Conservation (phyloP, 805 yeast genomes). For the Cyberlindnera subsufficiens region DNA sequence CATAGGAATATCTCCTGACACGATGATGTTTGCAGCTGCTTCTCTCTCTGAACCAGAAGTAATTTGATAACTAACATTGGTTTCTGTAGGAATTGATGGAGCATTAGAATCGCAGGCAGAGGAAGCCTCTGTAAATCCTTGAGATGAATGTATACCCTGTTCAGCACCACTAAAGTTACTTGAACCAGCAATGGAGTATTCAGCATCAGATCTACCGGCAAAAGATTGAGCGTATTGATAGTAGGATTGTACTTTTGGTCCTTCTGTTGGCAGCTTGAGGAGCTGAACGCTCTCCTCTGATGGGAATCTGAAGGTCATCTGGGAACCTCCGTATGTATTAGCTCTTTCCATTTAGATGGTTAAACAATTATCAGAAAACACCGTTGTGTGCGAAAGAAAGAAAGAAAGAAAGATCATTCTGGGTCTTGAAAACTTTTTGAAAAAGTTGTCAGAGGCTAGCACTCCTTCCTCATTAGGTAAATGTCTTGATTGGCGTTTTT, state of each 20-base stretch:
- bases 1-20: background rate
- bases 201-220: background rate
- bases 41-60: slow-evolving; percentile 4
- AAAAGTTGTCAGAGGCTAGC: no score
- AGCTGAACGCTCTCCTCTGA: slow-evolving; percentile 20
- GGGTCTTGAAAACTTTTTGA: no score
- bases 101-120: background rate
- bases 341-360: slow-evolving; percentile 22
- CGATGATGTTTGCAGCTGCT: no score
- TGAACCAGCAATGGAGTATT: background rate
- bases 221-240: slow-evolving; percentile 8
- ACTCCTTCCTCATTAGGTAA: no score
- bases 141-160: no score
- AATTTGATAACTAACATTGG: slow-evolving; percentile 25
- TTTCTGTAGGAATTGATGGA: slow-evolving; percentile 15
- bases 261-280: slow-evolving; percentile 3
- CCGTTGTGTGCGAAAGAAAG: no score
- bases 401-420: no score
- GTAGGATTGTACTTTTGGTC: slow-evolving; percentile 17
- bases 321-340: slow-evolving; percentile 32
- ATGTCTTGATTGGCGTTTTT: no score
- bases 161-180: background rate
- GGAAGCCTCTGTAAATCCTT: no score
- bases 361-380: no score
- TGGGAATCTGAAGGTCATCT: slow-evolving; percentile 35